Conservation (phyloP, 1,284 basidiomycete genomes). For the Agroathelia rolfsii region DNA sequence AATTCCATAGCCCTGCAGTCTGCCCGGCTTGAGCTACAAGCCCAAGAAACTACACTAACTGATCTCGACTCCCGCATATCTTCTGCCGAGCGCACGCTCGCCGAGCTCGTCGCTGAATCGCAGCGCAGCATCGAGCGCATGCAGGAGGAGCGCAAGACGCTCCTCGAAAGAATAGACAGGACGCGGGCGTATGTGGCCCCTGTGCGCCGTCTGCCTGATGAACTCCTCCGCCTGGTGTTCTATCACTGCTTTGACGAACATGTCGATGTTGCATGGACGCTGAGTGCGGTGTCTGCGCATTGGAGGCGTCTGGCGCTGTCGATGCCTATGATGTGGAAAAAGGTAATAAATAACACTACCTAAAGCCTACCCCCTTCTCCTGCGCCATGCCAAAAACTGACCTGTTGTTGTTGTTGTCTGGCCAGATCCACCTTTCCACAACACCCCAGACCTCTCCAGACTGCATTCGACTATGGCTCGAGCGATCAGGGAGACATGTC, state of each 20-base stretch:
- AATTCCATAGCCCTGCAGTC: too few species aligned
- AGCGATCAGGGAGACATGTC: constrained; percentile 56
- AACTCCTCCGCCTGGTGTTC: constrained; percentile 19
- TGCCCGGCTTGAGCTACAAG: constrained; percentile 33
- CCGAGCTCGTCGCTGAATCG: constrained; percentile 45
- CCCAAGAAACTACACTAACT: constrained; percentile 23
- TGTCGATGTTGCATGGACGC: constrained; percentile 44
- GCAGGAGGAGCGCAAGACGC: constrained; percentile 31
- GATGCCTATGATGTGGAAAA: constrained; percentile 64
- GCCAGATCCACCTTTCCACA: constrained; percentile 68
- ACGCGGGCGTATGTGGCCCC: constrained; percentile 25
- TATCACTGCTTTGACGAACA: constrained; percentile 16
- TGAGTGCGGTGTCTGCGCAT: constrained; percentile 49
- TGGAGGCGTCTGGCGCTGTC: constrained; percentile 54
- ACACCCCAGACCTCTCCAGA: constrained; percentile 62
- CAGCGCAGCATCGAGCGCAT: constrained; percentile 41
- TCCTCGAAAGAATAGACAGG: constrained; percentile 38
- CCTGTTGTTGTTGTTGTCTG: too few species aligned
- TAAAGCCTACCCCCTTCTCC: constrained; percentile 9
- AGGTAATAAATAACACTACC: constrained; percentile 29
- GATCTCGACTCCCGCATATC: constrained; percentile 29
- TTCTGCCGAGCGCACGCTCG: constrained; percentile 42
- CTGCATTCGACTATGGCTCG: constrained; percentile 67
- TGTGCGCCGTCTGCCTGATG: constrained; percentile 21
- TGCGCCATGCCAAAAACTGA: too few species aligned